A percentile compares a stretch with the other conserved stretches of the same genome.
Evolutionary conservation across 2,329 filamentous ascomycete genomes (phyloP).

Genomic region (Nemania serpens): DNA sequence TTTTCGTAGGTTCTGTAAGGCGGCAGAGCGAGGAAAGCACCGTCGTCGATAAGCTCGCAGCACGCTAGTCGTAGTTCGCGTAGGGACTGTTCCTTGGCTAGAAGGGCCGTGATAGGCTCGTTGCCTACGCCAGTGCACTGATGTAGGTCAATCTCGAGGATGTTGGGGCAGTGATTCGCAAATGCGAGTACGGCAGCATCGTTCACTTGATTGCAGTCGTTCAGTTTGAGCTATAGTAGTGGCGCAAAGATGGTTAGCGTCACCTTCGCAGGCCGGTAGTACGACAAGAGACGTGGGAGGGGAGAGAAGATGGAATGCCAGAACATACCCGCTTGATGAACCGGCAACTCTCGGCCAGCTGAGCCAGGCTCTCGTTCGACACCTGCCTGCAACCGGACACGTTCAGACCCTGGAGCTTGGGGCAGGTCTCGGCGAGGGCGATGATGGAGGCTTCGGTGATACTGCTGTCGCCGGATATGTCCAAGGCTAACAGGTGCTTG

Average conservation of each 20-base stretch:
- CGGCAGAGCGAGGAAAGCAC: constrained; percentile 83
- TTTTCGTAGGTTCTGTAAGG: constrained; percentile 75
- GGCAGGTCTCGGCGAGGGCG: constrained; percentile 81
- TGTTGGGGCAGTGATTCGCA: constrained; percentile 84
- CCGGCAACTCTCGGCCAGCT: constrained; percentile 79
- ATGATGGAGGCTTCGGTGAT: constrained; percentile 47
- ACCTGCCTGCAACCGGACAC: constrained; percentile 84
- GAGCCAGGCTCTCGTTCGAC: constrained; percentile 82
- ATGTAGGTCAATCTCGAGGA: constrained; percentile 94
- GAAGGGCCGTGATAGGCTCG: constrained; percentile 78
- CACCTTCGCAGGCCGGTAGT: neutral
- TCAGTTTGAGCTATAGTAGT: constrained; percentile 81
- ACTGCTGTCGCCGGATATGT: constrained; percentile 79
- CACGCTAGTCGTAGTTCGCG: constrained; percentile 86
- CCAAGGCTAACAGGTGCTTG: constrained; percentile 80
- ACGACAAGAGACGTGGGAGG: neutral
- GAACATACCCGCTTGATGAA: constrained; percentile 80
- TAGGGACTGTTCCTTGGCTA: constrained; percentile 79
- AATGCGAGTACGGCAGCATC: constrained; percentile 84
- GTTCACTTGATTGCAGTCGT: constrained; percentile 84
- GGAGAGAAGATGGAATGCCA: neutral
- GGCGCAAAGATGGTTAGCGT: constrained; percentile 38
- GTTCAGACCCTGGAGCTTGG: constrained; percentile 87
- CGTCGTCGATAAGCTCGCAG: constrained; percentile 82
- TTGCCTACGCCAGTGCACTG: constrained; percentile 83